phyloP scores from a whole-genome alignment of 257 asterid genomes.

The Parsonsia alboflavescens region DNA sequence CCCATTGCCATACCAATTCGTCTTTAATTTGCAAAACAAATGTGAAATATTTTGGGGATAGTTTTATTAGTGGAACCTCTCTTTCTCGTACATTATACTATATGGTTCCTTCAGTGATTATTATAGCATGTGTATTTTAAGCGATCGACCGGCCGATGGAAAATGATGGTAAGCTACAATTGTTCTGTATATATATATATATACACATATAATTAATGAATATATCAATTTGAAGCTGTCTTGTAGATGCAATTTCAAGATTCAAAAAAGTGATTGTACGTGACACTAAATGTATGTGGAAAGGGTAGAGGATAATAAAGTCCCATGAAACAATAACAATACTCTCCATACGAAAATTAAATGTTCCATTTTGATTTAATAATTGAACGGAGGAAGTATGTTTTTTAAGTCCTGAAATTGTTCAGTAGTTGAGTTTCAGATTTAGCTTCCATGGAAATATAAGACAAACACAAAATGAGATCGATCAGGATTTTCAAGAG shows the following conservation, averaged over 20 bases:
- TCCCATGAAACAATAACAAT: neutral
- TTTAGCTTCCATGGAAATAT: conserved; percentile 14
- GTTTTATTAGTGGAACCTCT: neutral
- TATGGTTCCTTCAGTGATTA: too few species aligned
- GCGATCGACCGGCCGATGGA: too few species aligned
- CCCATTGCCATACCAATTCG: neutral
- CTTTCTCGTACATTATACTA: too few species aligned
- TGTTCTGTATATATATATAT: too few species aligned
- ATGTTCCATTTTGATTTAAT: too few species aligned
- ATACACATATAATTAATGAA: too few species aligned
- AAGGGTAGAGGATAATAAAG: neutral
- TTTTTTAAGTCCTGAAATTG: conserved; percentile 5
- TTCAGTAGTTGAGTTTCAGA: conserved; percentile 6
- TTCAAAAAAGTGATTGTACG: neutral
- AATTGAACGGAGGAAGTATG: too few species aligned
- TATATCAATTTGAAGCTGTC: neutral
- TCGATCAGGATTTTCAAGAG: conserved; percentile 1
- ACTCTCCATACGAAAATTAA: neutral
- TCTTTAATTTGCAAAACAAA: neutral
- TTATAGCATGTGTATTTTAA: too few species aligned
- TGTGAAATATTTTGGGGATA: neutral
- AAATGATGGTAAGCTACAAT: too few species aligned
- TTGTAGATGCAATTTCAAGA: neutral
- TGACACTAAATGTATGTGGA: neutral
- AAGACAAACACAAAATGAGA: neutral